Conservation (phyloP, 2,329 filamentous ascomycete species). For the Elsinoe batatas region DNA sequence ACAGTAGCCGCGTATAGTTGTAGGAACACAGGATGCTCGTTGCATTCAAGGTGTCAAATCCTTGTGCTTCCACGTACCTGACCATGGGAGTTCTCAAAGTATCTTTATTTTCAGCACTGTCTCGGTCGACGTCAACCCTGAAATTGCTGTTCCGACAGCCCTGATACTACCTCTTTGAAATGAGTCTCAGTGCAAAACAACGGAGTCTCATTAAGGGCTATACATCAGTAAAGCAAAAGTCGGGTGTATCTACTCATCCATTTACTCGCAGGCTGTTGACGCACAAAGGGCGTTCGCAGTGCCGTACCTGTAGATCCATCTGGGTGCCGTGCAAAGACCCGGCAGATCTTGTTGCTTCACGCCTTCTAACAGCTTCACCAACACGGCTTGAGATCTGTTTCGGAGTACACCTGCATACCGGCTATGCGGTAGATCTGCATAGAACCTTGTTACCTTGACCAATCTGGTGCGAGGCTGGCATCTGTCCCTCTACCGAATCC, state of each 20-base stretch:
- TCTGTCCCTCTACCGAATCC: not conserved
- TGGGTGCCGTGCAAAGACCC: not conserved
- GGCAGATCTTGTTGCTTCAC: conserved; percentile 7
- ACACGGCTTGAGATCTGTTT: conserved; percentile 2
- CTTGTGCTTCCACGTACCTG: not conserved
- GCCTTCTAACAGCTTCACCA: conserved; percentile 8
- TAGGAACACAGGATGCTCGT: not conserved
- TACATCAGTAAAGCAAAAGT: not conserved
- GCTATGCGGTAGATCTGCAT: not conserved
- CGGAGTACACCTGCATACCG: not conserved
- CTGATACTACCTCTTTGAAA: not conserved
- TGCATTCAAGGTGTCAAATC: conserved; percentile 4
- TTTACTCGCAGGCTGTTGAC: not conserved
- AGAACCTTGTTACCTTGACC: not conserved
- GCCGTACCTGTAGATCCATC: conserved; percentile 11
- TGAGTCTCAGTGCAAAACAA: not conserved
- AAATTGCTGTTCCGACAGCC: not conserved
- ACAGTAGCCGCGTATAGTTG: not conserved
- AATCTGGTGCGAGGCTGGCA: conserved; percentile 1
- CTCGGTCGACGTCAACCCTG: not conserved
- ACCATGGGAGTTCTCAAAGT: not conserved
- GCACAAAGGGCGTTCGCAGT: not conserved
- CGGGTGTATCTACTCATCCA: not conserved
- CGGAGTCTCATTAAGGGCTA: not conserved
- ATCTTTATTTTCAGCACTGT: not conserved